phyloP scores from a whole-genome alignment of 2,329 filamentous ascomycete species.

The Penicillium thymicola region DNA sequence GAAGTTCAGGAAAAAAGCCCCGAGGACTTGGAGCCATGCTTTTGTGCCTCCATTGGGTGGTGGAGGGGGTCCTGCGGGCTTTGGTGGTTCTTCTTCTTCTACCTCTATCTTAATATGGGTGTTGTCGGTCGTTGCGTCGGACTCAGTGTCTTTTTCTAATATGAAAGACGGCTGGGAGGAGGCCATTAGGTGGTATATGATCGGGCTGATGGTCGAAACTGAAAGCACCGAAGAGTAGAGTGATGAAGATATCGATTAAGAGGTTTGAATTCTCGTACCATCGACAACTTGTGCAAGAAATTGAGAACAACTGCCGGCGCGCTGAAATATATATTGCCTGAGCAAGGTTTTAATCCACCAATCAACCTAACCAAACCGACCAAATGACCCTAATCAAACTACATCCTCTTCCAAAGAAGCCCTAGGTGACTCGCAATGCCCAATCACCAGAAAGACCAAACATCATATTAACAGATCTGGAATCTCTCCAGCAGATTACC shows the following conservation, averaged over 20 bases:
- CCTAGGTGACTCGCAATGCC: not conserved
- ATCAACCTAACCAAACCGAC: not conserved
- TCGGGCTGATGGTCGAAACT: not conserved
- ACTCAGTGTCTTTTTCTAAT: not conserved
- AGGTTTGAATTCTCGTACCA: not conserved
- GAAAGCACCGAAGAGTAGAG: not conserved
- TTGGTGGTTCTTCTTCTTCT: not conserved
- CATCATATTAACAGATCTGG: not conserved
- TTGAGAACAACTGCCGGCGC: not conserved
- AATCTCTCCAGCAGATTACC: not conserved
- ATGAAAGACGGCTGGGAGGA: not conserved
- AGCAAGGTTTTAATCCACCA: not conserved
- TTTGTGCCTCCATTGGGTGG: constrained; percentile 15
- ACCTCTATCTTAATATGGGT: not conserved
- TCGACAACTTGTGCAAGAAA: not conserved
- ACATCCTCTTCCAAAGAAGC: not conserved
- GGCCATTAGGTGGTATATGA: not conserved
- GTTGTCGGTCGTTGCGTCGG: not conserved
- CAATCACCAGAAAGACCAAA: not conserved
- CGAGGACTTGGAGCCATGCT: constrained; percentile 34
- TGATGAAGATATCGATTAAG: not conserved
- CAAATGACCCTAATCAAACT: not conserved
- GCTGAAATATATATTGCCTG: not conserved
- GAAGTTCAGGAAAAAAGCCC: constrained; percentile 27
- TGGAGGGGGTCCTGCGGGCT: not conserved